Evolutionary conservation across 805 yeast genomes (phyloP), one percentile per base, ranked within the genome.

Genomic region (Saturnispora besseyi): DNA sequence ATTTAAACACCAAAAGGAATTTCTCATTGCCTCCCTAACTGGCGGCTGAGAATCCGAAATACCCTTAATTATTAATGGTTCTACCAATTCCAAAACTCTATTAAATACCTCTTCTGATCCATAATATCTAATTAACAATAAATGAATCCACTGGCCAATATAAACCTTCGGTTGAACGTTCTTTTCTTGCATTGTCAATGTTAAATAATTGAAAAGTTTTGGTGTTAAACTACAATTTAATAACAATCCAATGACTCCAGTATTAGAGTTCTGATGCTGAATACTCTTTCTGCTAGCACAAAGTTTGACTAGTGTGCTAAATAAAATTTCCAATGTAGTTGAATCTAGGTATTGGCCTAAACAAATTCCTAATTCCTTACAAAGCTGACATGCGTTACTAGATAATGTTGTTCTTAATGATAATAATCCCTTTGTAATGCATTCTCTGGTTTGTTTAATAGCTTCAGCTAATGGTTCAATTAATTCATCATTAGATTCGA

Each of bases 361-460:
- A 11, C 63, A 52, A 9, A 76, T 66, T 2, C 75, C 75, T 37
- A 79, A 57, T 54, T 90, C 98, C 60, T 85, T 87, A 10, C 87
- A 71, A 21, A 89, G 63, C 51, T 82, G 87, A 60, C 95, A 85
- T 0, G 89, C 87, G 59, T 85, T 77, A 2, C 78, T 68, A 1
- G 90, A 80, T 21, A 93, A 70, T 0, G 96, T 85, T 0, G 99
- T 93, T 59, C 99, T 72, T 50, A 93, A 69, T 0, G 98, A 89
- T 7, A 73, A 58, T 1, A 81, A 72, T 0, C 87, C 79, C 56
- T 86, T 87, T 47, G 74, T 66, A 3, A 90, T 74, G 10, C 84
- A 81, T 15, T 81, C 89, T 2, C 73, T 62, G 40, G 84, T 60
- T 1, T 62, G 57, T 30, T 71, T 69, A 13, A 75, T 34, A 3